A percentile compares a stretch with the other conserved stretches of the same genome.
These are phyloP conservation scores for Ophiosphaerella herpotricha DNA, from an alignment of 2,329 filamentous ascomycete species.

Conservation along the genomic window DNA sequence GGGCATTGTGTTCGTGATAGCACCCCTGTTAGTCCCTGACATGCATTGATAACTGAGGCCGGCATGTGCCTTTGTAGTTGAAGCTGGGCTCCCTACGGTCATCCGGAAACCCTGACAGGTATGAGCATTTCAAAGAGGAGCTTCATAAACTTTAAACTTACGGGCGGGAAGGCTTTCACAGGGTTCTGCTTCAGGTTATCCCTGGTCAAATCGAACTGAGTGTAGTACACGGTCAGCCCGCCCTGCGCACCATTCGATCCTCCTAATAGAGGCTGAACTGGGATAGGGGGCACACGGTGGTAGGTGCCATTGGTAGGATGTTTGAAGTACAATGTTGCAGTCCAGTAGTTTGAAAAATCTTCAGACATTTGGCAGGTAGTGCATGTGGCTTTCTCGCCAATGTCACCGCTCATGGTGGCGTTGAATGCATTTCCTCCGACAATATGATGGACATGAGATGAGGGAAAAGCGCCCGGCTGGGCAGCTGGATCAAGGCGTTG, in stretches of 20 bases:
- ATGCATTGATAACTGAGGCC: slow-evolving; percentile 32
- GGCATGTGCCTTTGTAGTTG: slow-evolving; percentile 19
- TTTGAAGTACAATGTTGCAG: slow-evolving; percentile 29
- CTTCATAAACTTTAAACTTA: slow-evolving; percentile 4
- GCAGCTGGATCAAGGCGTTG: slow-evolving; percentile 32
- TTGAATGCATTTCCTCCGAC: slow-evolving; percentile 37
- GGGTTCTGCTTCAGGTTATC: slow-evolving; percentile 32
- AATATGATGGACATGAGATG: slow-evolving; percentile 34
- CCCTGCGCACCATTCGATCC: slow-evolving; percentile 26
- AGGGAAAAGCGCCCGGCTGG: slow-evolving; percentile 24
- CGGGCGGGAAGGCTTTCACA: slow-evolving; percentile 26
- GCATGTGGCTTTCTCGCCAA: slow-evolving; percentile 26
- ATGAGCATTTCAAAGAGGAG: neutral
- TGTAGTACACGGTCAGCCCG: slow-evolving; percentile 37
- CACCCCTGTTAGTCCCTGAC: slow-evolving; percentile 20
- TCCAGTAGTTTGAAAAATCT: slow-evolving; percentile 32
- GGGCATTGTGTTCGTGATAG: slow-evolving; percentile 22
- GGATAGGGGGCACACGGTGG: slow-evolving; percentile 25
- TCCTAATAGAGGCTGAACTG: slow-evolving; percentile 30
- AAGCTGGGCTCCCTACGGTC: slow-evolving; percentile 37
- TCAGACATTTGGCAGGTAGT: slow-evolving; percentile 34
- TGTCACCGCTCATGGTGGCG: slow-evolving; percentile 28
- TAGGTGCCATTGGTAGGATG: slow-evolving; percentile 33
- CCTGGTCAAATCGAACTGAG: slow-evolving; percentile 36
- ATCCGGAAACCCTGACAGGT: slow-evolving; percentile 30